A percentile compares a stretch with the other conserved stretches of the same genome.
phyloP scores from a whole-genome alignment of 148 eudicot genomes.

The Camellia granthamiana region DNA sequence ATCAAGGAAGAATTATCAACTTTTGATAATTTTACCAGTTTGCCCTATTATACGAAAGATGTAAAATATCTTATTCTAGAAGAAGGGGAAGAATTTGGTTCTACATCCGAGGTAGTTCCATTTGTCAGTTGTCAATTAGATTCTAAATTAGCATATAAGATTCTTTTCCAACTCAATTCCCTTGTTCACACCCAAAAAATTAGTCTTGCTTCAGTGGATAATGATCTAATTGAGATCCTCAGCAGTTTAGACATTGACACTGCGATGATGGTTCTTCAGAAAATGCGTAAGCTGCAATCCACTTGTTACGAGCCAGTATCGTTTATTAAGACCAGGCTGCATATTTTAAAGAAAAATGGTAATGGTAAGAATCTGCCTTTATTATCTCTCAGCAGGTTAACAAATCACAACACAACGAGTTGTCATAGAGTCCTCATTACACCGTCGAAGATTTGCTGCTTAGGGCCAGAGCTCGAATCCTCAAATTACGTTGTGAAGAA shows the following conservation, averaged over 20 bases:
- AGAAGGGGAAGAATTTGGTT: constrained; percentile 47
- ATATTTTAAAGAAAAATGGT: constrained; percentile 33
- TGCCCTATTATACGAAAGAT: constrained; percentile 54
- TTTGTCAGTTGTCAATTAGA: constrained; percentile 47
- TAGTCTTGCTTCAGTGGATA: constrained; percentile 68
- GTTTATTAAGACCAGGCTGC: constrained; percentile 45
- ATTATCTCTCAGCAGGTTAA: constrained; percentile 42
- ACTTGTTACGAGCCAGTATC: constrained; percentile 74
- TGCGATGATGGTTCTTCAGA: constrained; percentile 55
- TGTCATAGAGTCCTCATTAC: constrained; percentile 80
- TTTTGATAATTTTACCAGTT: constrained; percentile 36
- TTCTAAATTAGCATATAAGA: constrained; percentile 53
- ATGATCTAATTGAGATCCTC: constrained; percentile 57
- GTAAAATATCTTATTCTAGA: constrained; percentile 39
- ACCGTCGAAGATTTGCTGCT: constrained; percentile 80
- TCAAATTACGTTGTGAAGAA: constrained; percentile 89
- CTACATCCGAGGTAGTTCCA: constrained; percentile 67
- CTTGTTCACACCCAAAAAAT: constrained; percentile 77
- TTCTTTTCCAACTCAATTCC: constrained; percentile 86
- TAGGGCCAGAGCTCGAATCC: constrained; percentile 91
- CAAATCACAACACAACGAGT: constrained; percentile 63
- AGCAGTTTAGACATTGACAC: constrained; percentile 43
- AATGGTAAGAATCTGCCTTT: constrained; percentile 32
- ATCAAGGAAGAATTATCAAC: constrained; percentile 40
- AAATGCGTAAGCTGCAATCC: constrained; percentile 60